Conservation (phyloP, 768 basidiomycete genomes). For the Mrakia gelida region DNA sequence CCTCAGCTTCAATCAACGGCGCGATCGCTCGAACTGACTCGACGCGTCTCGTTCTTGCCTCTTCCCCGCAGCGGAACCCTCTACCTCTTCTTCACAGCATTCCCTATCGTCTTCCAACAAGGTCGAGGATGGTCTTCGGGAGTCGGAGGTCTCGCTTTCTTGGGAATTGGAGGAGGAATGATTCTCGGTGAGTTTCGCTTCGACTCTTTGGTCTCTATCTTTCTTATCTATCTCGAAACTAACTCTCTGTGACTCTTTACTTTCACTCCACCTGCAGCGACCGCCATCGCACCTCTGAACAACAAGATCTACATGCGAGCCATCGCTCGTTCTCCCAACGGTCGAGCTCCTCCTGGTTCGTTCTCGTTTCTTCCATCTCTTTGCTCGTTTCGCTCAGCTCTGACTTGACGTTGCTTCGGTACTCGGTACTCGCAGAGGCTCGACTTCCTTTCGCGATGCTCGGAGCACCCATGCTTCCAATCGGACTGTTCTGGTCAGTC, state of each 20-base stretch:
- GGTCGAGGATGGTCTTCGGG: conserved; percentile 47
- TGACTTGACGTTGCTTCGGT: no score
- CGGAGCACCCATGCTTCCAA: conserved; percentile 44
- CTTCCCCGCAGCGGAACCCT: conserved; percentile 23
- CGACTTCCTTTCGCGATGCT: conserved; percentile 45
- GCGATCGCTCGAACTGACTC: not conserved
- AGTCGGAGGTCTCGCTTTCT: conserved; percentile 46
- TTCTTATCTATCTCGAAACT: no score
- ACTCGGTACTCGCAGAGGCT: conserved; percentile 35
- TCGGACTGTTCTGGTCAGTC: conserved; percentile 29
- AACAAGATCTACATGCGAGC: conserved; percentile 41
- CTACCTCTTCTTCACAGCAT: conserved; percentile 43
- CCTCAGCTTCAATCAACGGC: not conserved
- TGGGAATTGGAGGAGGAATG: conserved; percentile 44
- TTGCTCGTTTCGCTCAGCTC: no score
- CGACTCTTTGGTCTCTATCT: no score
- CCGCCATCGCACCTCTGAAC: not conserved
- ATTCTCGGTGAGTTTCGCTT: conserved; percentile 16
- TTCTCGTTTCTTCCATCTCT: no score
- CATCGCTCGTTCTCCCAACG: conserved; percentile 37
- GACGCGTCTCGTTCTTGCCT: no score
- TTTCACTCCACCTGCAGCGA: not conserved
- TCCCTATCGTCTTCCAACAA: conserved; percentile 47
- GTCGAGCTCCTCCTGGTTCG: conserved; percentile 42
- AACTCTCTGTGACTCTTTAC: no score